These are phyloP conservation scores for Synura sp. DNA, from an alignment of 352 stramenopile genomes.

Conservation along the genomic window DNA sequence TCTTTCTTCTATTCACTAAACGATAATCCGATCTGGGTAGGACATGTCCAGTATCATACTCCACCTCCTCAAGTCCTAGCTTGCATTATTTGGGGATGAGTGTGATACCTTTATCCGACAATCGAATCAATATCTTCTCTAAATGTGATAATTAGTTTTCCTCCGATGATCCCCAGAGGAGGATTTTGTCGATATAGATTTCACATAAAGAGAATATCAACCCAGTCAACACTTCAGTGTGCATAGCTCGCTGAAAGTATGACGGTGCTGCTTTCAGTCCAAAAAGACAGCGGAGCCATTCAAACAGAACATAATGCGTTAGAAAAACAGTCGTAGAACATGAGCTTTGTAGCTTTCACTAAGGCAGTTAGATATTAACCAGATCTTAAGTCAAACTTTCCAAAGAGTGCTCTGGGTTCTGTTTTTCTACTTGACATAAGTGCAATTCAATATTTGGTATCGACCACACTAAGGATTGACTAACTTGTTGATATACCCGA, in stretches of 20 bases:
- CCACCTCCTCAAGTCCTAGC: background rate
- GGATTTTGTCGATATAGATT: background rate
- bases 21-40: too few relatives aligned
- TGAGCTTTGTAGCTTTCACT: background rate
- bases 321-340: background rate
- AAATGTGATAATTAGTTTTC: background rate
- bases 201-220: background rate
- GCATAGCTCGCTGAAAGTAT: background rate
- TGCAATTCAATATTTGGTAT: constrained; percentile 6
- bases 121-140: background rate
- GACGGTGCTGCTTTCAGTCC: background rate
- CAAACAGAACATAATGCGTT: background rate
- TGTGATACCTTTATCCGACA: background rate
- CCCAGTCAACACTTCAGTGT: background rate
- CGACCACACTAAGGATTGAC: background rate
- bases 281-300: background rate
- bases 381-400: background rate
- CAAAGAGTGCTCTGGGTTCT: background rate
- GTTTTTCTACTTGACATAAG: background rate
- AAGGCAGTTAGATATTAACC: background rate
- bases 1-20: background rate
- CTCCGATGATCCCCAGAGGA: background rate
- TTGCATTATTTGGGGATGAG: background rate
- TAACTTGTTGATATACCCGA: background rate
- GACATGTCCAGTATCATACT: too few relatives aligned